Conservation (phyloP, 306 rosid species). For the Cicer yamashitae region DNA sequence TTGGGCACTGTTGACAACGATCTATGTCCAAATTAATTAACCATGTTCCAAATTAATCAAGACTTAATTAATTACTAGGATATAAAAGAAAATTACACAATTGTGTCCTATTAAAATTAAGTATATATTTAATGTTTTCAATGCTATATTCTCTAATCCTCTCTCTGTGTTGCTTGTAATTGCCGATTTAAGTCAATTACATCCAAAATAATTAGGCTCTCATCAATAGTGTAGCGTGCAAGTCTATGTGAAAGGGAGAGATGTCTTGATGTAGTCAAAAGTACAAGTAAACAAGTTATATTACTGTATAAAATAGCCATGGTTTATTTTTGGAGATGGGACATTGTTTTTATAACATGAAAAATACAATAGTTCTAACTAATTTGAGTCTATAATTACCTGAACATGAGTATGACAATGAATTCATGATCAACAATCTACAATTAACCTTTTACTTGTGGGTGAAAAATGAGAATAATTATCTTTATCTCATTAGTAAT, state of each 20-base stretch:
- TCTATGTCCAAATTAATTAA: background rate
- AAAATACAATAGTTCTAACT: no score
- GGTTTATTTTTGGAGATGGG: background rate
- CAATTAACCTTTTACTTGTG: no score
- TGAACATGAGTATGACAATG: no score
- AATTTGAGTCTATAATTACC: no score
- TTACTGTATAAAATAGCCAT: background rate
- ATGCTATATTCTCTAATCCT: background rate
- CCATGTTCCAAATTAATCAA: no score
- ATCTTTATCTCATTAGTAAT: no score
- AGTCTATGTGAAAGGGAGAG: conserved; percentile 24
- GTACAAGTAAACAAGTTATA: no score
- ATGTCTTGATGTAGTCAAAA: background rate
- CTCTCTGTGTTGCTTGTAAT: conserved; percentile 37
- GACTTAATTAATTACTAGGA: no score
- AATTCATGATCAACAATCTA: no score
- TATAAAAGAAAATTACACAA: no score
- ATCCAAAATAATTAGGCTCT: conserved; percentile 20
- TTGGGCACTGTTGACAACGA: background rate
- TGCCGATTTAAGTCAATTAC: conserved; percentile 22
- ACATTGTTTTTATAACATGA: background rate
- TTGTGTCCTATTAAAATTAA: background rate
- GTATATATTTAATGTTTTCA: background rate
- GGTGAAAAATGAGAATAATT: no score
- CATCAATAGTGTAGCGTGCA: conserved; percentile 24